phyloP scores from a whole-genome alignment of 768 basidiomycete genomes.

The Trametes maxima region DNA sequence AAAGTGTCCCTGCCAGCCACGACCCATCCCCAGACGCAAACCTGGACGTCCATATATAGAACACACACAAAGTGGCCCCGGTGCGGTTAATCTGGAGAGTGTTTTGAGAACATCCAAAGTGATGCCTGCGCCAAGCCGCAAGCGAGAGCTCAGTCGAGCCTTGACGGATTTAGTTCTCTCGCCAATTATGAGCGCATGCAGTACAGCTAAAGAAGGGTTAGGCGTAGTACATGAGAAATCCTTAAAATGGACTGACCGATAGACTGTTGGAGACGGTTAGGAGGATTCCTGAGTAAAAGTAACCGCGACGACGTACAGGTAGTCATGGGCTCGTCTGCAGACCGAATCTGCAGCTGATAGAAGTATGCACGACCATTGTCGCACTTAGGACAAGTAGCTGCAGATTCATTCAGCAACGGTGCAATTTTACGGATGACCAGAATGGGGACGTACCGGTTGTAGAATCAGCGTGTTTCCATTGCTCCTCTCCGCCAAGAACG shows the following conservation, averaged over 20 bases:
- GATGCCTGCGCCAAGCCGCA: too few relatives aligned
- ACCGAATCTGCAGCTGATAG: conserved; percentile 94
- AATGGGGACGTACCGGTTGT: conserved; percentile 59
- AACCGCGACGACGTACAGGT: conserved; percentile 38
- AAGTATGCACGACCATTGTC: conserved; percentile 88
- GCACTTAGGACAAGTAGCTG: conserved; percentile 73
- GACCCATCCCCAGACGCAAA: too few relatives aligned
- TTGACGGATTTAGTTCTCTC: conserved; percentile 52
- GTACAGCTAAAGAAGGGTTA: conserved; percentile 49
- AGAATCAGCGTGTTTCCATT: conserved; percentile 92
- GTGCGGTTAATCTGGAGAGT: not conserved
- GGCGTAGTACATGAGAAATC: not conserved
- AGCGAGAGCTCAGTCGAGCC: too few relatives aligned
- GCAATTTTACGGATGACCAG: not conserved
- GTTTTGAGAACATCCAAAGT: not conserved
- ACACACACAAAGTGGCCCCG: not conserved
- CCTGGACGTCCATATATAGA: too few relatives aligned
- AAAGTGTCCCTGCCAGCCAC: too few relatives aligned
- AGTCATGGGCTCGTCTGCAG: conserved; percentile 92
- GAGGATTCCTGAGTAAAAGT: conserved; percentile 2
- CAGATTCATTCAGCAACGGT: not conserved
- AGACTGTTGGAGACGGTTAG: conserved; percentile 45
- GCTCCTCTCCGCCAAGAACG: conserved; percentile 90
- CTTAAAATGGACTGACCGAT: conserved; percentile 46
- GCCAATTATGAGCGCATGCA: conserved; percentile 66